phyloP scores from a whole-genome alignment of 345 rosid genomes.

The Eucalyptus lansdowneana region DNA sequence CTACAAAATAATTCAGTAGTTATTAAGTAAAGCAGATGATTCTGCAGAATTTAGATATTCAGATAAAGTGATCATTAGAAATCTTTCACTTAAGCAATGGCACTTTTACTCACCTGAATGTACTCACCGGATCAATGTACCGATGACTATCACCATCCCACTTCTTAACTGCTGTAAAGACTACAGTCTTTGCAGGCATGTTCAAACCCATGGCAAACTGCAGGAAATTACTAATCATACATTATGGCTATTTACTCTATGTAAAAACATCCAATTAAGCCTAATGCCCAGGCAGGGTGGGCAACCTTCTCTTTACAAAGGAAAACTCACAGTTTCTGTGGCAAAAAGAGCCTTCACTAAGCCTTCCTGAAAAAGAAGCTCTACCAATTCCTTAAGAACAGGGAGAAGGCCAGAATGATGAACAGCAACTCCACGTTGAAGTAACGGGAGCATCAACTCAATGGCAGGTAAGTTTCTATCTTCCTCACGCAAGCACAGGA shows the following conservation, averaged over 20 bases:
- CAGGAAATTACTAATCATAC: background rate
- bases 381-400: slow-evolving; percentile 94
- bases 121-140: slow-evolving; percentile 89
- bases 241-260: background rate
- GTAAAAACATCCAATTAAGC: background rate
- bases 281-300: background rate
- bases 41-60: background rate
- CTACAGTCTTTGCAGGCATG: slow-evolving; percentile 99
- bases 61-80: background rate
- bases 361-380: slow-evolving; percentile 99
- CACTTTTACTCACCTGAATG: slow-evolving; percentile 61
- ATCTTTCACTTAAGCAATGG: background rate
- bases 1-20: slow-evolving; percentile 21
- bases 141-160: slow-evolving; percentile 99
- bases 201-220: slow-evolving; percentile 99
- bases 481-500: slow-evolving; percentile 88
- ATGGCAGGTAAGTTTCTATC: slow-evolving; percentile 94
- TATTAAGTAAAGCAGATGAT: background rate
- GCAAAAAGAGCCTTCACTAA: slow-evolving; percentile 97
- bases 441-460: slow-evolving; percentile 91
- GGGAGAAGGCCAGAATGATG: slow-evolving; percentile 99
- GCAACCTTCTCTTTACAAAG: background rate
- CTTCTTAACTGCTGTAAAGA: slow-evolving; percentile 88
- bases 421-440: slow-evolving; percentile 94
- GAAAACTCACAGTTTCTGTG: slow-evolving; percentile 80